These are phyloP conservation scores for Fagus sylvatica DNA, from an alignment of 306 rosid species.

Conservation along the genomic window DNA sequence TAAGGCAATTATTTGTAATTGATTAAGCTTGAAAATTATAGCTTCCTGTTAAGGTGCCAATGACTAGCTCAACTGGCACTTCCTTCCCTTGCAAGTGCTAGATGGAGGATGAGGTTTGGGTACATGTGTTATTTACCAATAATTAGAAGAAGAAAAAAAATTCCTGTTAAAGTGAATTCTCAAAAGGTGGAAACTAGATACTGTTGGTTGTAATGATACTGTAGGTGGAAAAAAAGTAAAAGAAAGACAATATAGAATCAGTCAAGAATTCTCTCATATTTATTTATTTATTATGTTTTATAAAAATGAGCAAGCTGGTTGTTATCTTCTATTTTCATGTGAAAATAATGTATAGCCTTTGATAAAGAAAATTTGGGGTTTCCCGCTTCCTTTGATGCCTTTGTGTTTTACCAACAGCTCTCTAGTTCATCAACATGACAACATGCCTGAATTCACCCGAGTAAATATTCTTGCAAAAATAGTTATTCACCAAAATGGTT, in stretches of 20 bases:
- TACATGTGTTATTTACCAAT: too few relatives aligned
- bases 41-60: background rate
- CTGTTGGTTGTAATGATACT: background rate
- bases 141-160: too few relatives aligned
- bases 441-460: background rate
- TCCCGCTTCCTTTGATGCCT: background rate
- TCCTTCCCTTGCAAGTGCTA: too few relatives aligned
- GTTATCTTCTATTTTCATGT: background rate
- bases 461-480: background rate
- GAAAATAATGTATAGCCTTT: background rate
- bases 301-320: background rate
- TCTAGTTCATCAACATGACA: background rate
- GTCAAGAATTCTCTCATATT: background rate
- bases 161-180: background rate
- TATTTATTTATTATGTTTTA: background rate
- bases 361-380: background rate
- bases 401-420: background rate
- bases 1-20: background rate
- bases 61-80: too few relatives aligned
- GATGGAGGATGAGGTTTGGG: too few relatives aligned
- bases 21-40: background rate
- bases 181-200: slow-evolving; percentile 1
- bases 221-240: background rate
- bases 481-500: background rate
- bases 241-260: background rate